Evolutionary conservation across 2,329 filamentous ascomycete species (phyloP).

Genomic region (Fusarium sp.): DNA sequence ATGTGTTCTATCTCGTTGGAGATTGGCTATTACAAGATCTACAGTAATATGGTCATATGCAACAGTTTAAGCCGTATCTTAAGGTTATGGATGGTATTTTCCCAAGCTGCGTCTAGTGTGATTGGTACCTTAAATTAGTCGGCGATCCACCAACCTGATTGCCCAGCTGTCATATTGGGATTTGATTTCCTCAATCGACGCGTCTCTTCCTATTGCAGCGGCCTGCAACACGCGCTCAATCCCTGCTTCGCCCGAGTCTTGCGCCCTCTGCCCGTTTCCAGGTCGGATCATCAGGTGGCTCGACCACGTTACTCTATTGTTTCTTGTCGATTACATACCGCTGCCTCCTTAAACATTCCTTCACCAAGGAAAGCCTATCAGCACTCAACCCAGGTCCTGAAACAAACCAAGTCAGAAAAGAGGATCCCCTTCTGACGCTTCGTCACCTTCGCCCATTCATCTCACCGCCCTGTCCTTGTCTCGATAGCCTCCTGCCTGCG

Average conservation of each 20-base stretch:
- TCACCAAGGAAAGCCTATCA: neutral
- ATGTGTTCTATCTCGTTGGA: conserved; percentile 11
- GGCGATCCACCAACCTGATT: neutral
- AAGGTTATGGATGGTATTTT: conserved; percentile 4
- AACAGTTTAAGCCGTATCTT: neutral
- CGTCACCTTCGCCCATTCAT: conserved; percentile 38
- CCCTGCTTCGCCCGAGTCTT: conserved; percentile 47
- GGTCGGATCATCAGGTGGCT: conserved; percentile 44
- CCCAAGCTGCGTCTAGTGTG: conserved; percentile 3
- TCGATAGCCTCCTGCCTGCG: conserved; percentile 26
- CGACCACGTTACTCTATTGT: conserved; percentile 37
- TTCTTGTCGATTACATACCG: conserved; percentile 28
- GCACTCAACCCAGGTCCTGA: conserved; percentile 35
- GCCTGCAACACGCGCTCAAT: conserved; percentile 41
- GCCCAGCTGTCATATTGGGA: conserved; percentile 7
- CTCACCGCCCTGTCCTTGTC: conserved; percentile 44
- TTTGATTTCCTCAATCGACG: conserved; percentile 20
- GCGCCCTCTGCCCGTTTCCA: conserved; percentile 42
- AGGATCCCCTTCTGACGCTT: conserved; percentile 39
- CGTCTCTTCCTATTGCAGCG: conserved; percentile 27
- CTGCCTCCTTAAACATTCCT: conserved; percentile 27
- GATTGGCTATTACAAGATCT: conserved; percentile 7
- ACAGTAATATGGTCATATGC: conserved; percentile 5
- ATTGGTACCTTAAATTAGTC: conserved; percentile 14
- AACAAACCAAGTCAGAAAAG: conserved; percentile 45